Evolutionary conservation across 2,329 filamentous ascomycete genomes (phyloP).

Genomic region (Nigrospora sphaerica): DNA sequence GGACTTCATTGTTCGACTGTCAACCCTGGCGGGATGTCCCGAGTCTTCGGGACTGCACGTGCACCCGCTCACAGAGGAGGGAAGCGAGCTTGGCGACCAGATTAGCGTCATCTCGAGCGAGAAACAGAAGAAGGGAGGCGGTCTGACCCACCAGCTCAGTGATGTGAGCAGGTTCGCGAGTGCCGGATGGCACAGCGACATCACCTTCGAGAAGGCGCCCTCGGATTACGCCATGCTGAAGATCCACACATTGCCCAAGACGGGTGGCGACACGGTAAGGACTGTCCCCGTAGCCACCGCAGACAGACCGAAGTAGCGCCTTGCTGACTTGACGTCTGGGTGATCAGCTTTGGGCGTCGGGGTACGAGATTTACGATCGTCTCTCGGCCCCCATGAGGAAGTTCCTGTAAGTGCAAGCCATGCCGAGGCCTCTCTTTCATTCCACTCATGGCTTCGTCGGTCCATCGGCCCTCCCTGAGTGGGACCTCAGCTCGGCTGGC

Average conservation of each 20-base stretch:
- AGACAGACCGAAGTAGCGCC: background rate
- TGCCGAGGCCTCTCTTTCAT: no score
- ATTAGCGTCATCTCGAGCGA: conserved; percentile 50
- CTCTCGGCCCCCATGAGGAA: conserved; percentile 39
- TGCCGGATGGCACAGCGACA: conserved; percentile 45
- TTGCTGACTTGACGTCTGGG: background rate
- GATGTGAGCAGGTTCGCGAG: conserved; percentile 41
- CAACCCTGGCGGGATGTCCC: conserved; percentile 36
- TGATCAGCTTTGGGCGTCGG: conserved; percentile 37
- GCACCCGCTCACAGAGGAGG: conserved; percentile 46
- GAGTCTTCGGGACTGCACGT: conserved; percentile 43
- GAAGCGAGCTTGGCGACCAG: conserved; percentile 45
- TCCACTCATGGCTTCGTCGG: no score
- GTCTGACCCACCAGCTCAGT: conserved; percentile 41
- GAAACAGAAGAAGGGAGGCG: conserved; percentile 47
- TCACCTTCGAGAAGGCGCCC: conserved; percentile 45
- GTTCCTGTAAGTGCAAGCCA: conserved; percentile 22
- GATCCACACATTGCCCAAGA: conserved; percentile 36
- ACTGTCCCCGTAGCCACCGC: background rate
- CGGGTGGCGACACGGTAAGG: conserved; percentile 36
- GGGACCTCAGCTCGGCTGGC: no score
- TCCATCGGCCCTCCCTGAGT: no score
- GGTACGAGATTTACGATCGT: conserved; percentile 47
- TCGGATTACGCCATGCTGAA: conserved; percentile 48
- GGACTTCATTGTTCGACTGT: conserved; percentile 35